Evolutionary conservation across 176 grass and related monocot genomes (phyloP).

Genomic region (sorghum (Sorghum bicolor)): DNA sequence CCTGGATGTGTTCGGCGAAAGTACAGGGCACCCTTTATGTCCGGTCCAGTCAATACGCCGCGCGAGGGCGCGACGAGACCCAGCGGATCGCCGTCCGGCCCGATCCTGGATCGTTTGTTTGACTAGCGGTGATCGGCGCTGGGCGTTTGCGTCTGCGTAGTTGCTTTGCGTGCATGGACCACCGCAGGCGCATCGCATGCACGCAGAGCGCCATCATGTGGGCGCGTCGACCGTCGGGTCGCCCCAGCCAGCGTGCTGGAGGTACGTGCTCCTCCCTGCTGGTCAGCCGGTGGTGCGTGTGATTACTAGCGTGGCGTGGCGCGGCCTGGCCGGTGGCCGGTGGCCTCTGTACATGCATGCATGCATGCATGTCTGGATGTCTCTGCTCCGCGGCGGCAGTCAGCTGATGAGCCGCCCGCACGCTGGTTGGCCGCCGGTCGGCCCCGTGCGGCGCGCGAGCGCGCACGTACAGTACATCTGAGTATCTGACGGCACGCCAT

Average conservation of each 20-base stretch:
- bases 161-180: neutral
- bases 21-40: slow-evolving; percentile 19
- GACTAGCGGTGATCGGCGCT: neutral
- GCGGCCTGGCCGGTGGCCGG: neutral
- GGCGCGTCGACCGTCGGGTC: neutral
- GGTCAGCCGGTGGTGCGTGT: neutral
- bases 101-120: neutral
- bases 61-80: neutral
- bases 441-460: neutral
- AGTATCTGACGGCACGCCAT: neutral
- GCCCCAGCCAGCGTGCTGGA: neutral
- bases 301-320: neutral
- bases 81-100: neutral
- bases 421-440: neutral
- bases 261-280: neutral
- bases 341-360: neutral
- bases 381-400: neutral
- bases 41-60: neutral
- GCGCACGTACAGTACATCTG: neutral
- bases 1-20: slow-evolving; percentile 11
- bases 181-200: neutral
- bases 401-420: neutral
- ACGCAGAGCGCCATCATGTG: neutral
- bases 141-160: neutral
- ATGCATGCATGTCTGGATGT: too few species aligned